phyloP scores from a whole-genome alignment of 2,329 filamentous ascomycete genomes.

The Onygena corvina region DNA sequence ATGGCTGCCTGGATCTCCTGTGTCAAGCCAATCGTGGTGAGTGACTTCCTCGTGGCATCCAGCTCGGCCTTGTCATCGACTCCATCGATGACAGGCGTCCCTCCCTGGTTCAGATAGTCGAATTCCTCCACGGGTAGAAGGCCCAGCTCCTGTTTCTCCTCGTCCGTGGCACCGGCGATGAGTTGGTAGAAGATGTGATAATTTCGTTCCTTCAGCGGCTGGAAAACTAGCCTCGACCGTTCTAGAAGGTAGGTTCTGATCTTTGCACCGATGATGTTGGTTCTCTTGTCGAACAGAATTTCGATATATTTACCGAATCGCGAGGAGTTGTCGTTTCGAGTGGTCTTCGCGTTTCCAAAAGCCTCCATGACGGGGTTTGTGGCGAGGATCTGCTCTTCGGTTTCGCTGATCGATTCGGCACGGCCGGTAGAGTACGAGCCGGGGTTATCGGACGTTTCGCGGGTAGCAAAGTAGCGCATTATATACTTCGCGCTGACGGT shows the following conservation, averaged over 20 bases:
- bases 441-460: slow-evolving; percentile 83
- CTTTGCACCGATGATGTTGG: slow-evolving; percentile 94
- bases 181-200: slow-evolving; percentile 99
- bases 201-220: slow-evolving; percentile 93
- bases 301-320: slow-evolving; percentile 99
- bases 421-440: slow-evolving; percentile 64
- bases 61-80: slow-evolving; percentile 95
- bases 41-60: slow-evolving; percentile 69
- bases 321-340: slow-evolving; percentile 96
- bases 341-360: slow-evolving; percentile 99
- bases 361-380: slow-evolving; percentile 99
- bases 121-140: slow-evolving; percentile 79
- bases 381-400: slow-evolving; percentile 93
- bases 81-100: slow-evolving; percentile 78
- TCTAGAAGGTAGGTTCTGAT: slow-evolving; percentile 94
- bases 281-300: slow-evolving; percentile 94
- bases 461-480: slow-evolving; percentile 97
- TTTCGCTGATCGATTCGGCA: slow-evolving; percentile 80
- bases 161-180: slow-evolving; percentile 77
- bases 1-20: slow-evolving; percentile 66
- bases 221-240: slow-evolving; percentile 89
- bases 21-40: slow-evolving; percentile 76
- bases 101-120: slow-evolving; percentile 92
- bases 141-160: slow-evolving; percentile 66
- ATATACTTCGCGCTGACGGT: slow-evolving; percentile 99